Conservation (phyloP, 768 basidiomycete genomes). For the Pulveroboletus sp. region DNA sequence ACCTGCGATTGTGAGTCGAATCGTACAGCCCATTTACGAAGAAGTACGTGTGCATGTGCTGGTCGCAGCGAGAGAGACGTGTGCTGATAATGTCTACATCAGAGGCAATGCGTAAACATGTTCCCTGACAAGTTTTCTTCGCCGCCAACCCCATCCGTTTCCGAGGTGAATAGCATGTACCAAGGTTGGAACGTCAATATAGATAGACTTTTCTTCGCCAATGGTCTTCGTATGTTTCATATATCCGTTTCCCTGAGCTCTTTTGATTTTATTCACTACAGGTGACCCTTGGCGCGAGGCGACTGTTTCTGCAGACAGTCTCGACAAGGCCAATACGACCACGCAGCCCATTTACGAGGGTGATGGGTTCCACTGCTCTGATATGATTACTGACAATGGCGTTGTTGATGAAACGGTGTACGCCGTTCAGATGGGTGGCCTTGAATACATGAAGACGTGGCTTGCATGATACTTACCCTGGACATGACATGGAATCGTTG, state of each 20-base stretch:
- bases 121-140: slow-evolving; percentile 58
- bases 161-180: slow-evolving; percentile 47
- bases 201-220: slow-evolving; percentile 65
- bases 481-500: too few species aligned
- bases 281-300: slow-evolving; percentile 75
- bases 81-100: not conserved
- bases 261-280: slow-evolving; percentile 19
- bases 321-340: slow-evolving; percentile 44
- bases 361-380: slow-evolving; percentile 70
- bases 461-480: slow-evolving; percentile 34
- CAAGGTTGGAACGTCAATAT: slow-evolving; percentile 61
- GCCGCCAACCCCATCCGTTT: slow-evolving; percentile 43
- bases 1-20: slow-evolving; percentile 34
- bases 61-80: not conserved
- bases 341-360: slow-evolving; percentile 55
- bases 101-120: slow-evolving; percentile 70
- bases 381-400: slow-evolving; percentile 43
- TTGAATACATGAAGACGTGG: slow-evolving; percentile 56
- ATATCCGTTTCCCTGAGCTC: not conserved
- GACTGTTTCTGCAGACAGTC: slow-evolving; percentile 58
- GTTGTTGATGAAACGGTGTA: slow-evolving; percentile 48
- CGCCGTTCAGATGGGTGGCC: slow-evolving; percentile 50
- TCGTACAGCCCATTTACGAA: slow-evolving; percentile 29
- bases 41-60: slow-evolving; percentile 20
- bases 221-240: slow-evolving; percentile 52